Base-by-base conservation (phyloP, 805 yeast genomes). In the Teunomyces lycoperdinae region DNA sequence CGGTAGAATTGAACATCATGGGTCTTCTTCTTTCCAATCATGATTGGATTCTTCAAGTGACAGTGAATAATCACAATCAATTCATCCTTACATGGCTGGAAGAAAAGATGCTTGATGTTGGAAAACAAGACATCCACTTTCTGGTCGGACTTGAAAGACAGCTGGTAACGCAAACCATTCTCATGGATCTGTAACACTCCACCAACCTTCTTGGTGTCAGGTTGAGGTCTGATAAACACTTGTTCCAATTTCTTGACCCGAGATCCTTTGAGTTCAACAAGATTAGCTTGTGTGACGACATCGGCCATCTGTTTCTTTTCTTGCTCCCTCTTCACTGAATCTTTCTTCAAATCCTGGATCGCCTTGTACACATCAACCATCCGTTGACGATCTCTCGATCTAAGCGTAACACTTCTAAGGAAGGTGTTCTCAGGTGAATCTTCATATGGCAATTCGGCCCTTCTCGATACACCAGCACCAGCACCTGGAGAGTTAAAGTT, bases 31-130 rank as follows among this genome's bases (percentile, higher is more conserved):
- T 94, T 94, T 52, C 98, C 98, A 64, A 94, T 86, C 81, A 94
- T 85, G 50, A 94, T 84, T 24, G 98, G 99, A 40, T 84, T 84
- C 65, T 89, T 90, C 66, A 94, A 78, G 68, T 91, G 96, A 61
- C 91, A 84, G 68, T 94, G 99, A 52, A 94, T 87, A 39, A 94
- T 75, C 40, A 92, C 97, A 62, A 92, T 83, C 62, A 94, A 76
- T 68, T 94, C 99, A 54, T 94, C 96, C 62, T 91, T 91, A 62
- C 94, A 89, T 5, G 99, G 95, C 72, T 94, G 98, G 78, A 90
- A 94, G 60, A 94, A 89, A 57, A 94, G 70, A 65, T 94, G 96
- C 66, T 91, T 89, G 60, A 94, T 89, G 68, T 94, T 94, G 47
- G 89, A 81, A 66, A 90, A 94, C 54, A 92, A 70, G 27, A 94